These are phyloP conservation scores for Boehmeria nivea DNA, from an alignment of 306 rosid genomes.

Conservation along the genomic window DNA sequence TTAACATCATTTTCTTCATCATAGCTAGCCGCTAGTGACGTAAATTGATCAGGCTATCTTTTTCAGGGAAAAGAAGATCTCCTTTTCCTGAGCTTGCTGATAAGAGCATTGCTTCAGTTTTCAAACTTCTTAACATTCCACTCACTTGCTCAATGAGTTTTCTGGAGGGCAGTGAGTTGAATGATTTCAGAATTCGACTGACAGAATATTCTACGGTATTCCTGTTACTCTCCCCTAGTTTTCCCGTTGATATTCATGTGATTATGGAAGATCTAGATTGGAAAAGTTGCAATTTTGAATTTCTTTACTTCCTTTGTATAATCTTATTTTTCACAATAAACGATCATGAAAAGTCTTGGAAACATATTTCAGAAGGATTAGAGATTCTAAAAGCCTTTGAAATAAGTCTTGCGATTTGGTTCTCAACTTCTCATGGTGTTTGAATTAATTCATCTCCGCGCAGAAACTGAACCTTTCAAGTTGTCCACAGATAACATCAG, in stretches of 20 bases:
- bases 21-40: slow-evolving; percentile 25
- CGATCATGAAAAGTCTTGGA: no score
- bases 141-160: slow-evolving; percentile 29
- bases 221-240: slow-evolving; percentile 6
- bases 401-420: not conserved
- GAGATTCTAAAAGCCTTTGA: no score
- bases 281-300: no score
- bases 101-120: slow-evolving; percentile 61
- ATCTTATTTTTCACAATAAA: no score
- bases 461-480: slow-evolving; percentile 71
- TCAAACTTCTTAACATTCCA: slow-evolving; percentile 35
- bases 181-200: slow-evolving; percentile 57
- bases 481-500: slow-evolving; percentile 67
- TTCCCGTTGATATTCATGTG: slow-evolving; percentile 16
- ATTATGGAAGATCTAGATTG: no score
- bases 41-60: slow-evolving; percentile 22
- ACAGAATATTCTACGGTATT: slow-evolving; percentile 64
- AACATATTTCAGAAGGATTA: no score
- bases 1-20: slow-evolving; percentile 29
- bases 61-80: slow-evolving; percentile 64
- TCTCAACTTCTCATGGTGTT: slow-evolving; percentile 10
- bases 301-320: no score
- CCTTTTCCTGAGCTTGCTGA: slow-evolving; percentile 54
- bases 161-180: slow-evolving; percentile 35
- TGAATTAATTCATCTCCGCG: slow-evolving; percentile 29